These are phyloP conservation scores for Hypoxylon sp. DNA, from an alignment of 2,329 filamentous ascomycete genomes.

Conservation along the genomic window DNA sequence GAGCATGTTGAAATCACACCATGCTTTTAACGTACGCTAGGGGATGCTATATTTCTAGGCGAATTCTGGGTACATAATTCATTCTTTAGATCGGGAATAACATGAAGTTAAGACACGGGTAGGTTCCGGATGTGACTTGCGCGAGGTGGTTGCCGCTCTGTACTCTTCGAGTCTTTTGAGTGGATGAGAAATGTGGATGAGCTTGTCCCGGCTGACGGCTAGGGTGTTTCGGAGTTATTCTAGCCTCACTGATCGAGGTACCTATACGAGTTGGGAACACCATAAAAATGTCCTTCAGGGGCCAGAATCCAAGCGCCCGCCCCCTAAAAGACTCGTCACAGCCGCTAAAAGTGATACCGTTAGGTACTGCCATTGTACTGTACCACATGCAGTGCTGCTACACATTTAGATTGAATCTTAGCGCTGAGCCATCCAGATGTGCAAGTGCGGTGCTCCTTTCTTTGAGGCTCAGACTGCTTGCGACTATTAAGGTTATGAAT, in stretches of 20 bases:
- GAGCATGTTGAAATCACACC: not conserved
- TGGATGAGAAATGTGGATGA: conserved; percentile 33
- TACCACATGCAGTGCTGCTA: conserved; percentile 31
- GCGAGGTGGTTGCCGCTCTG: conserved; percentile 19
- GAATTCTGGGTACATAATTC: not conserved
- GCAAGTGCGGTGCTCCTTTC: conserved; percentile 30
- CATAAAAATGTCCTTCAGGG: conserved; percentile 28
- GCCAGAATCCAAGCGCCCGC: conserved; percentile 15
- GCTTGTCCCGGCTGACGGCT: conserved; percentile 27
- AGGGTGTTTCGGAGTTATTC: conserved; percentile 43
- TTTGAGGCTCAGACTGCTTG: conserved; percentile 28
- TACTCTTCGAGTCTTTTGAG: conserved; percentile 8
- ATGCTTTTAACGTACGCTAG: not conserved
- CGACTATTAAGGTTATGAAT: conserved; percentile 29
- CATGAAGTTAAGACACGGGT: conserved; percentile 10
- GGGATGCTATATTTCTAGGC: not conserved
- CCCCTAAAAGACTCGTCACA: conserved; percentile 28
- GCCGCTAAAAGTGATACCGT: conserved; percentile 15
- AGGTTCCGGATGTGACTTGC: conserved; percentile 24
- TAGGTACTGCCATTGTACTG: conserved; percentile 13
- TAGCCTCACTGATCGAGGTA: conserved; percentile 30
- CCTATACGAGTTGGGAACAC: conserved; percentile 16
- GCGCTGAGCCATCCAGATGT: conserved; percentile 35
- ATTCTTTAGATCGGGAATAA: conserved; percentile 9
- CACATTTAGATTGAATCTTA: conserved; percentile 42